Evolutionary conservation across 2,329 filamentous ascomycete species (phyloP).

Genomic region (Atkinsonella hypoxylon): DNA sequence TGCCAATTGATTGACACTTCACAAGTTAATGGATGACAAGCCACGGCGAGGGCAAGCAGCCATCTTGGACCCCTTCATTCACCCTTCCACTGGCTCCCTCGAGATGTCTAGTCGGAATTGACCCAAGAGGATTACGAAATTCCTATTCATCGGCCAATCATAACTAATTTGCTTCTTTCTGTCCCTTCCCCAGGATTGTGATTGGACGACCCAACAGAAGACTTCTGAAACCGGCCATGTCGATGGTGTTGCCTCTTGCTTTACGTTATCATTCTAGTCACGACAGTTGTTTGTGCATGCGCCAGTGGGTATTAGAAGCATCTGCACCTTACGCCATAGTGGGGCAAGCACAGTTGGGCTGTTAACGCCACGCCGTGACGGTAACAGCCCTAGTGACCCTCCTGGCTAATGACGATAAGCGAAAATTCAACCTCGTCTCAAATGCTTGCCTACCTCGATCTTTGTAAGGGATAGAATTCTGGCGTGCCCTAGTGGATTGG

Average conservation of each 20-base stretch:
- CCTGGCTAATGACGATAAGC: neutral
- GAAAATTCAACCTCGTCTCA: neutral
- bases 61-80: neutral
- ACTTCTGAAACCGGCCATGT: neutral
- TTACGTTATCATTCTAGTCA: too few species aligned
- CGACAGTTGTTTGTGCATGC: too few species aligned
- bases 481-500: too few species aligned
- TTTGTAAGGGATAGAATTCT: neutral
- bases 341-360: constrained; percentile 8
- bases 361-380: neutral
- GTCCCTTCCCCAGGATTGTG: neutral
- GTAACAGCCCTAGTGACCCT: neutral
- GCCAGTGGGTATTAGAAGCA: too few species aligned
- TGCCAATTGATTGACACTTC: too few species aligned
- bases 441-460: neutral
- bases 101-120: neutral
- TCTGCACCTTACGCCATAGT: neutral
- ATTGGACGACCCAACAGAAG: too few species aligned
- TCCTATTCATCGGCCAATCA: neutral
- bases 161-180: neutral
- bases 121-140: neutral
- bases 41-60: neutral
- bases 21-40: neutral
- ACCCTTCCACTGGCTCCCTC: neutral
- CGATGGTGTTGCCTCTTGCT: too few species aligned